Percentiles rank a stretch among this genome's conserved stretches.
phyloP scores from a whole-genome alignment of 495 filamentous ascomycete genomes.

The Talaromyces adpressus region DNA sequence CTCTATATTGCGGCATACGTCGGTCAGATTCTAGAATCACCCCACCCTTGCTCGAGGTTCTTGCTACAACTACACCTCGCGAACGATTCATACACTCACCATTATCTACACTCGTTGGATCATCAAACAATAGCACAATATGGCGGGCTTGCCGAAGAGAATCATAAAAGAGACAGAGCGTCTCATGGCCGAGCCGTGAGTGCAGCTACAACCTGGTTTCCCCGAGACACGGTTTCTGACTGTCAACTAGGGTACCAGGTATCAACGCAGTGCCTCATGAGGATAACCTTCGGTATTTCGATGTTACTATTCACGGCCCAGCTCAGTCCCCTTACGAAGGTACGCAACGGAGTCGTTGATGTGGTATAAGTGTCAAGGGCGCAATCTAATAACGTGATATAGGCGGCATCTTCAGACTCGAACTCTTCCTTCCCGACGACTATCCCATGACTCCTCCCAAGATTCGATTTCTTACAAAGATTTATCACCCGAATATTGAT shows the following conservation, averaged over 20 bases:
- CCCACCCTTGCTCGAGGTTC: not conserved
- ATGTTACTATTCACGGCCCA: slow-evolving; percentile 94
- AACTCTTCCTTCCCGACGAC: slow-evolving; percentile 98
- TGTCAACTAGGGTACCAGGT: slow-evolving; percentile 67
- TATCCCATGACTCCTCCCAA: slow-evolving; percentile 99
- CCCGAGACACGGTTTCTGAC: slow-evolving; percentile 5
- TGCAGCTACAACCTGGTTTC: slow-evolving; percentile 9
- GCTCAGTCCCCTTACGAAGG: slow-evolving; percentile 91
- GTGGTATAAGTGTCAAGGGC: not conserved
- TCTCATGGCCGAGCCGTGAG: slow-evolving; percentile 93
- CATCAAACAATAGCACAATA: slow-evolving; percentile 1
- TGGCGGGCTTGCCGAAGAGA: slow-evolving; percentile 78
- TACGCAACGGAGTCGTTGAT: slow-evolving; percentile 21
- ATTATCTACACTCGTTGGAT: not conserved
- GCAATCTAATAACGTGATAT: slow-evolving; percentile 14
- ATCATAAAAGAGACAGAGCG: slow-evolving; percentile 99
- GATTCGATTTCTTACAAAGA: slow-evolving; percentile 97
- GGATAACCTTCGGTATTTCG: slow-evolving; percentile 96
- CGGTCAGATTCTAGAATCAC: not conserved
- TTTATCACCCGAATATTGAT: slow-evolving; percentile 99
- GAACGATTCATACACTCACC: not conserved
- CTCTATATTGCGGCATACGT: not conserved
- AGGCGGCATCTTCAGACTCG: slow-evolving; percentile 95
- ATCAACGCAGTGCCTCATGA: slow-evolving; percentile 98
- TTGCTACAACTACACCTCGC: not conserved